Evolutionary conservation across 495 filamentous ascomycete species (phyloP), one percentile per base, ranked within the genome.

Genomic region (Penicillium subrubescens): DNA sequence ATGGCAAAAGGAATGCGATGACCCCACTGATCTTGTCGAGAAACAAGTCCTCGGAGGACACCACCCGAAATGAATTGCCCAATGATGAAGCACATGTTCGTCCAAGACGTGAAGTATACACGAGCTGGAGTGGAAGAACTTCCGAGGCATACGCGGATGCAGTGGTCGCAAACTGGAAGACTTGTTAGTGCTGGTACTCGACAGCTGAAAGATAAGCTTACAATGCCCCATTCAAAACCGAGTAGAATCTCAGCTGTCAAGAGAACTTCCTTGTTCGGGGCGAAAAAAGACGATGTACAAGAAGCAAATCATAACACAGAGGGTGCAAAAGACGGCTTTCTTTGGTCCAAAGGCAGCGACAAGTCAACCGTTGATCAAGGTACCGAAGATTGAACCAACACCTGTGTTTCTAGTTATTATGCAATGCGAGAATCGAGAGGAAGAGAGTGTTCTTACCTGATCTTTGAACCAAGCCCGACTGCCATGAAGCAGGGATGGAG

Each of bases 1-100:
- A 52, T 52, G 48, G 48, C 48, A n/a, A 52, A 52, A 8, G 48
- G 48, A 21, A 52, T 52, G 14, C 48, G 48, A 8, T 52, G 31
- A 2, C 23, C 48, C 48, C 48, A 52, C 7, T 52, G n/a, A n/a
- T 31, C 27, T 5, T 52, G 48, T 52, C 27, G 48, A 52, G 48
- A 52, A 7, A 29, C 12, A n/a, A 52, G 44, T 25, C 44, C 44
- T 23, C 44, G 44, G 14, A 52, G 48, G 2, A 52, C 48, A 27
- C 23, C 48, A n/a, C 27, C 23, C 6, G 48, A 52, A 8, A 52
- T 29, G 27, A 52, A 52, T 31, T 52, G 48, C 12, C 48, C 48
- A 12, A 52, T 52, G 12, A 27, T 31, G 23, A 27, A 52, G 25
- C 48, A 52, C 23, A 52, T 31, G 23, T 29, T 31, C 5, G 27